Base-by-base conservation (phyloP, 306 rosid genomes). In the Clitoria ternatea region DNA sequence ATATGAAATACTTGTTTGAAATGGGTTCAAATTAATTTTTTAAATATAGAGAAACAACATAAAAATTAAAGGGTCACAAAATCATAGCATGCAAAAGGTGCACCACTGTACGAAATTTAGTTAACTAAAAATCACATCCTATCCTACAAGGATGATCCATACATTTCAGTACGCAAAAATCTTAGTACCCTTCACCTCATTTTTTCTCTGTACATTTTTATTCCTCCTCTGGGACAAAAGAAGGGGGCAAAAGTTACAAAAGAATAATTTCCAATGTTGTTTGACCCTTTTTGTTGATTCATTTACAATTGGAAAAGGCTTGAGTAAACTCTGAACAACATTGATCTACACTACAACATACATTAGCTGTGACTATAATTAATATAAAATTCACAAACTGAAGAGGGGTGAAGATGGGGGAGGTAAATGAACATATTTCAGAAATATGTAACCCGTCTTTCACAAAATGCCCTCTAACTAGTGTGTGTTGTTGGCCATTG, bases 341-440 rank as follows among this genome's bases (percentile, higher is more conserved):
- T 72, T 71, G 61, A 75, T 79, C 83, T 82, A 75, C 22, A 48
- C 83, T 79, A 78, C 72, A 79, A 70, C 76, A 83, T 83, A 83
- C 79, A 79, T 43, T 52, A 57, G 33, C 69, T 70, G 78, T 50
- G 53, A 66, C 83, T 78, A 78, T 50, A 79, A 70, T 62, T 70
- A 40, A 74, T 49, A 29, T 56, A 29, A 70, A 59, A 49, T 13
- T 60, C 42, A 72, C 26, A 65, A 69, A 49, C 33, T 14, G 30
- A 40, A 14, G 15, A 47, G 32, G 67, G 66, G 15, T 33, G 59
- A 73, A 57, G 39, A 55, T 70, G 64, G 44, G 7, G 23, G 42
- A 73, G 32, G 47, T 48, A 49, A 68, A 32, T 73, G 53, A 43
- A 57, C 66, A 75, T 45, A 55, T 26, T 67, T 69, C 3, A 73